These are phyloP conservation scores for Candida peoriensis DNA, from an alignment of 805 yeast species.

Conservation along the genomic window DNA sequence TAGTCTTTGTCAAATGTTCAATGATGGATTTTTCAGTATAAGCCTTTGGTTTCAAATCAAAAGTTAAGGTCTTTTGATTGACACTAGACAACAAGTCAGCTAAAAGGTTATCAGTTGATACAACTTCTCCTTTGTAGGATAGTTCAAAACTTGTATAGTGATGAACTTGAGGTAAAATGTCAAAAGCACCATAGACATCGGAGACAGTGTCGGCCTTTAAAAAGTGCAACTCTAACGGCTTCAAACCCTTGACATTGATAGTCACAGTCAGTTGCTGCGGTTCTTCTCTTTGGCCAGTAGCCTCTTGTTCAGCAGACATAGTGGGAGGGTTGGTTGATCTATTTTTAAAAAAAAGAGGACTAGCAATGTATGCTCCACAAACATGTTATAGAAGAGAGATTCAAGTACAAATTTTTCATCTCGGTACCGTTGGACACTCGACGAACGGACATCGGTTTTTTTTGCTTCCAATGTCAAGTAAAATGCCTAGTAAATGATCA, in stretches of 20 bases:
- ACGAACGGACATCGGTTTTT: too few species aligned
- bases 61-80: slow-evolving; percentile 27
- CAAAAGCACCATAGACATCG: slow-evolving; percentile 54
- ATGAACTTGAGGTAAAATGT: slow-evolving; percentile 50
- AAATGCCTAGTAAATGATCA: too few species aligned
- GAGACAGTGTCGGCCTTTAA: slow-evolving; percentile 41
- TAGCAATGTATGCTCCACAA: too few species aligned
- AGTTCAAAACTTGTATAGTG: slow-evolving; percentile 60
- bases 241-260: slow-evolving; percentile 3
- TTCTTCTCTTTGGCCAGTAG: too few species aligned
- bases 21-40: slow-evolving; percentile 59
- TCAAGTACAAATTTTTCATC: too few species aligned
- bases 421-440: too few species aligned
- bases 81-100: slow-evolving; percentile 21
- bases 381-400: too few species aligned
- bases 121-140: slow-evolving; percentile 29
- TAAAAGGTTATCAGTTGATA: slow-evolving; percentile 24
- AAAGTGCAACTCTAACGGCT: slow-evolving; percentile 16
- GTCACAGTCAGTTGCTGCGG: background rate
- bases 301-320: too few species aligned
- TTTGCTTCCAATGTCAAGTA: too few species aligned
- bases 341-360: too few species aligned
- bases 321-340: too few species aligned
- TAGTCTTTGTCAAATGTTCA: slow-evolving; percentile 56
- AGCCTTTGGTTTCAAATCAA: slow-evolving; percentile 46